Evolutionary conservation across 495 filamentous ascomycete species (phyloP).

Genomic region (Penicillium waksmanii): DNA sequence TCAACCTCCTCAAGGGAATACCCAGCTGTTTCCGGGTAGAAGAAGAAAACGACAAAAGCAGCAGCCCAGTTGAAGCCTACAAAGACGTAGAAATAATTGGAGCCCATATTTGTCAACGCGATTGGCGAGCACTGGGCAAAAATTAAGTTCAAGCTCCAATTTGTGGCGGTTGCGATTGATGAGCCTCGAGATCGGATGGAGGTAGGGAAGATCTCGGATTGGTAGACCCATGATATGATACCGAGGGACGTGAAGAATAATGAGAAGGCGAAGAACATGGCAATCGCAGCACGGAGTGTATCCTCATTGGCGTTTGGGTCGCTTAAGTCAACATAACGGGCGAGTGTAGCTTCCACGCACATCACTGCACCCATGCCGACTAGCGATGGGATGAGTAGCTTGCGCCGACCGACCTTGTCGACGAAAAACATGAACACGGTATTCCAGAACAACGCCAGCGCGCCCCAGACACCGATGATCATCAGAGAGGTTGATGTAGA

Average conservation of each 20-base stretch:
- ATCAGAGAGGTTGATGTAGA: conserved; percentile 51
- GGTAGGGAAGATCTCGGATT: conserved; percentile 61
- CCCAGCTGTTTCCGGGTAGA: conserved; percentile 57
- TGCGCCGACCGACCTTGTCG: conserved; percentile 56
- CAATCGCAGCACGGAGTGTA: conserved; percentile 56
- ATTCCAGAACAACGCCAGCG: conserved; percentile 53
- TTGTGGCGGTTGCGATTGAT: conserved; percentile 54
- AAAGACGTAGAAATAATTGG: conserved; percentile 59
- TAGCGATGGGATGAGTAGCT: conserved; percentile 55
- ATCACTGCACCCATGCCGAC: conserved; percentile 55
- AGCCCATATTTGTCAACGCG: conserved; percentile 49
- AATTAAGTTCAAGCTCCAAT: conserved; percentile 58
- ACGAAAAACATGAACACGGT: conserved; percentile 54
- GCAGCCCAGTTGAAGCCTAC: conserved; percentile 55
- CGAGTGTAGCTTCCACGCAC: conserved; percentile 52
- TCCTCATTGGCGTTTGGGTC: conserved; percentile 33
- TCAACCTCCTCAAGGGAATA: conserved; percentile 59
- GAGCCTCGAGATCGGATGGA: conserved; percentile 57
- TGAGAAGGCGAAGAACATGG: conserved; percentile 61
- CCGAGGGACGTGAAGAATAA: conserved; percentile 59
- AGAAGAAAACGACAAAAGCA: conserved; percentile 45
- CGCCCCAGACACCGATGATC: conserved; percentile 56
- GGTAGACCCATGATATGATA: conserved; percentile 60
- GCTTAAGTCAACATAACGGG: conserved; percentile 33
- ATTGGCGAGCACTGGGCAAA: conserved; percentile 61